These are phyloP conservation scores for Phytopythium aichiense DNA, from an alignment of 352 stramenopile species.

Conservation along the genomic window DNA sequence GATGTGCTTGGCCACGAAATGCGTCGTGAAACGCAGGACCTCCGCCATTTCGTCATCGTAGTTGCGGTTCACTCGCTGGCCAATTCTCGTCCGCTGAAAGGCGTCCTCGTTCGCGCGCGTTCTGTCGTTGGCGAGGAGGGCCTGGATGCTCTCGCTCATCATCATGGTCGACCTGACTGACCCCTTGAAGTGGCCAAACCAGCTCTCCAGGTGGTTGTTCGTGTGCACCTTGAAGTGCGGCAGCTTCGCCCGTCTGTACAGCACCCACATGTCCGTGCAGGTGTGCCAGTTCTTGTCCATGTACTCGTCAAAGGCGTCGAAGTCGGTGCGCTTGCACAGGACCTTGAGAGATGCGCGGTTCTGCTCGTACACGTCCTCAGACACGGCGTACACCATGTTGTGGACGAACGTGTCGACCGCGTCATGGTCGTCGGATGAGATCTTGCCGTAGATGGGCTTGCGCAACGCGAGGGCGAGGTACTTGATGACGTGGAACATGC, in stretches of 20 bases:
- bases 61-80: background rate
- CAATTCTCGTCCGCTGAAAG: no score
- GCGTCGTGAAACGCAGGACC: slow-evolving; percentile 14
- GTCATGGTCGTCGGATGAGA: slow-evolving; percentile 11
- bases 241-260: slow-evolving; percentile 9
- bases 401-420: slow-evolving; percentile 11
- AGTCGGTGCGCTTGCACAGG: slow-evolving; percentile 2
- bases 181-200: slow-evolving; percentile 28
- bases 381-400: slow-evolving; percentile 17
- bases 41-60: slow-evolving; percentile 19
- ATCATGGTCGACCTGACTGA: slow-evolving; percentile 1
- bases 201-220: slow-evolving; percentile 27
- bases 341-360: background rate
- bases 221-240: slow-evolving; percentile 24
- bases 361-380: slow-evolving; percentile 2
- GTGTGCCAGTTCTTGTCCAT: slow-evolving; percentile 20
- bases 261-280: slow-evolving; percentile 20
- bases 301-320: slow-evolving; percentile 15
- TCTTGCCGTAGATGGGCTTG: slow-evolving; percentile 12
- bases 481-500: slow-evolving; percentile 20
- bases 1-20: slow-evolving; percentile 16
- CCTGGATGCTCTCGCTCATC: slow-evolving; percentile 7
- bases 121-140: slow-evolving; percentile 9
- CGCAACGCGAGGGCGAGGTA: slow-evolving; percentile 10
- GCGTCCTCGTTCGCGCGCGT: no score